phyloP scores from a whole-genome alignment of 805 yeast genomes.

The Wickerhamiella cacticola region DNA sequence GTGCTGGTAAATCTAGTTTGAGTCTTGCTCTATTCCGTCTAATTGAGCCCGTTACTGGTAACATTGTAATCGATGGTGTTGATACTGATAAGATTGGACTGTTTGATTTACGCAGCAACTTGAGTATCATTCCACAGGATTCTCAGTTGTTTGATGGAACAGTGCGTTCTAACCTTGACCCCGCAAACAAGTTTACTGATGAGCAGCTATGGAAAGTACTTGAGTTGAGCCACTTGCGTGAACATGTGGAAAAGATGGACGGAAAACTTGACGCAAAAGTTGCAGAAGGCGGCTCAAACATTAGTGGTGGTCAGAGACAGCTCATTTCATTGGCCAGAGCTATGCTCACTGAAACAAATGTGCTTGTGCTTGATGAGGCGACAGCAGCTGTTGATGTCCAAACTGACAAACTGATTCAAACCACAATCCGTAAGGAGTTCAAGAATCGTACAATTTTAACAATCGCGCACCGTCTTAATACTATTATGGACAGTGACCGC shows the following conservation, averaged over 20 bases:
- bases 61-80: slow-evolving; percentile 58
- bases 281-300: slow-evolving; percentile 70
- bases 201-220: slow-evolving; percentile 75
- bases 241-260: slow-evolving; percentile 45
- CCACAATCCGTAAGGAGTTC: slow-evolving; percentile 64
- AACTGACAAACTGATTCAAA: slow-evolving; percentile 68
- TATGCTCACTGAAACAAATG: slow-evolving; percentile 57
- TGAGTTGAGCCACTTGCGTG: slow-evolving; percentile 64
- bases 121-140: slow-evolving; percentile 88
- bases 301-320: slow-evolving; percentile 83
- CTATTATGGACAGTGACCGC: slow-evolving; percentile 66
- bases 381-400: slow-evolving; percentile 82
- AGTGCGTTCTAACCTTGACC: slow-evolving; percentile 76
- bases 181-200: slow-evolving; percentile 53
- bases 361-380: slow-evolving; percentile 79
- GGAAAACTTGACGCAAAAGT: slow-evolving; percentile 46
- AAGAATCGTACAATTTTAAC: slow-evolving; percentile 67
- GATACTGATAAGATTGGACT: slow-evolving; percentile 60
- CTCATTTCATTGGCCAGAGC: slow-evolving; percentile 76
- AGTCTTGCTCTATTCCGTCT: slow-evolving; percentile 63
- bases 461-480: slow-evolving; percentile 74
- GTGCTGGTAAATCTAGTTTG: slow-evolving; percentile 86
- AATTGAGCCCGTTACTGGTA: slow-evolving; percentile 60
- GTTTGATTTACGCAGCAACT: slow-evolving; percentile 58
- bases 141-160: slow-evolving; percentile 87